Percentiles rank a stretch among this genome's conserved stretches.
These are phyloP conservation scores for Monascus ruber DNA, from an alignment of 2,329 filamentous ascomycete genomes.

Conservation along the genomic window DNA sequence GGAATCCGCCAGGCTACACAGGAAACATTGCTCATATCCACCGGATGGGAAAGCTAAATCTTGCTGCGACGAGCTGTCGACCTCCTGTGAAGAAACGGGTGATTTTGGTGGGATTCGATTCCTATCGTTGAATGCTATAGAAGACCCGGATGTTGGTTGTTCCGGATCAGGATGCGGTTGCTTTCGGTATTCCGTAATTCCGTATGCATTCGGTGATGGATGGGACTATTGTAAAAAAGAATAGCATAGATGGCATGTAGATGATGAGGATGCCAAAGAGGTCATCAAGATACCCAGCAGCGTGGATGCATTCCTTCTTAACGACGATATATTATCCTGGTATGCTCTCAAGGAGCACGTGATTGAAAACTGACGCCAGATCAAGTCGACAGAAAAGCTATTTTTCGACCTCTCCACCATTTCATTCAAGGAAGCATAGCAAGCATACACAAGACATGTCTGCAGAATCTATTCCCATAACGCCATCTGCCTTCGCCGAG, in stretches of 20 bases:
- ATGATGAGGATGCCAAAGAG: background rate
- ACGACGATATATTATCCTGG: too few relatives aligned
- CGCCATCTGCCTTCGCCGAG: slow-evolving; percentile 39
- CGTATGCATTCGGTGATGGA: too few relatives aligned
- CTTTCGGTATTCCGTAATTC: too few relatives aligned
- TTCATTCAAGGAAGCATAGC: too few relatives aligned
- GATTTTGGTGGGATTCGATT: background rate
- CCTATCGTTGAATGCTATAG: background rate
- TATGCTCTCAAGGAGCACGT: too few relatives aligned
- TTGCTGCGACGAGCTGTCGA: background rate
- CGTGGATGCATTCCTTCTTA: too few relatives aligned
- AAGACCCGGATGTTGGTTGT: background rate
- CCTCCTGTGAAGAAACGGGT: background rate
- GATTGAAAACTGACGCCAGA: too few relatives aligned
- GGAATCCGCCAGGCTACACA: slow-evolving; percentile 30
- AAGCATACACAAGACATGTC: slow-evolving; percentile 32
- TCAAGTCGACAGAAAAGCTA: too few relatives aligned
- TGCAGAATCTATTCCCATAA: slow-evolving; percentile 37
- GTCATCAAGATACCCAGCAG: too few relatives aligned
- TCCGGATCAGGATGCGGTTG: too few relatives aligned
- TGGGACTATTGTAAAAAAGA: background rate
- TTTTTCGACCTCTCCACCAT: too few relatives aligned
- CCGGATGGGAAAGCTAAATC: slow-evolving; percentile 4
- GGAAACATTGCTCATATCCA: slow-evolving; percentile 33
- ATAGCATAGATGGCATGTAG: background rate